Percentiles rank a stretch among this genome's conserved stretches.
phyloP scores from a whole-genome alignment of 805 yeast species.

The Saturnispora diversa region DNA sequence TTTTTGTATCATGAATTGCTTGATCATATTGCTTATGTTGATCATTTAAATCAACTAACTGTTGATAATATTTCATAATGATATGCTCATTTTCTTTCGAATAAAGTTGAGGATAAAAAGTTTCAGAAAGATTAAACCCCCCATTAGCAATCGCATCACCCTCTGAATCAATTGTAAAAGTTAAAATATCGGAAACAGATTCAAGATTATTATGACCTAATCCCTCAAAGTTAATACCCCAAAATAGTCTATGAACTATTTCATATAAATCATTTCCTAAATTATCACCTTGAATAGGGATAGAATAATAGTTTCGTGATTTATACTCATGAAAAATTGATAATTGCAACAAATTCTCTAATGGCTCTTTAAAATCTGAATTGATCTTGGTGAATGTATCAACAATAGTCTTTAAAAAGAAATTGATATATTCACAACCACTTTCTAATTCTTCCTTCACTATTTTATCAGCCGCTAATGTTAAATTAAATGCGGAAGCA shows the following conservation, averaged over 20 bases:
- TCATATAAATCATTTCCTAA: slow-evolving; percentile 26
- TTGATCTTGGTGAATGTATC: slow-evolving; percentile 18
- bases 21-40: neutral
- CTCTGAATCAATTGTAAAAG: slow-evolving; percentile 27
- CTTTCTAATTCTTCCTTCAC: slow-evolving; percentile 25
- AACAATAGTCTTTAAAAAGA: slow-evolving; percentile 17
- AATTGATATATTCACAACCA: slow-evolving; percentile 24
- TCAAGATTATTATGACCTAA: slow-evolving; percentile 13
- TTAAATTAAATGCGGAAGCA: slow-evolving; percentile 30
- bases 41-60: slow-evolving; percentile 8
- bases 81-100: slow-evolving; percentile 24
- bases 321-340: slow-evolving; percentile 9
- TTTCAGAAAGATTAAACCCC: slow-evolving; percentile 26
- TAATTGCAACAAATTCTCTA: slow-evolving; percentile 17
- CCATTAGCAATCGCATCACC: slow-evolving; percentile 22
- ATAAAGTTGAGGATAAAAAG: slow-evolving; percentile 35
- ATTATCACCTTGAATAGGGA: slow-evolving; percentile 30
- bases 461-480: slow-evolving; percentile 25
- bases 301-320: slow-evolving; percentile 19
- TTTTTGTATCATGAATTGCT: slow-evolving; percentile 20
- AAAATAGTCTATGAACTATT: slow-evolving; percentile 27
- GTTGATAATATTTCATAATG: slow-evolving; percentile 16
- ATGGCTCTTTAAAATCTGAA: slow-evolving; percentile 11
- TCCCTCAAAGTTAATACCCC: slow-evolving; percentile 13
- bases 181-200: slow-evolving; percentile 29